Evolutionary conservation across 2,329 filamentous ascomycete genomes (phyloP).

Genomic region (Coniosporium tulheliwenetii): DNA sequence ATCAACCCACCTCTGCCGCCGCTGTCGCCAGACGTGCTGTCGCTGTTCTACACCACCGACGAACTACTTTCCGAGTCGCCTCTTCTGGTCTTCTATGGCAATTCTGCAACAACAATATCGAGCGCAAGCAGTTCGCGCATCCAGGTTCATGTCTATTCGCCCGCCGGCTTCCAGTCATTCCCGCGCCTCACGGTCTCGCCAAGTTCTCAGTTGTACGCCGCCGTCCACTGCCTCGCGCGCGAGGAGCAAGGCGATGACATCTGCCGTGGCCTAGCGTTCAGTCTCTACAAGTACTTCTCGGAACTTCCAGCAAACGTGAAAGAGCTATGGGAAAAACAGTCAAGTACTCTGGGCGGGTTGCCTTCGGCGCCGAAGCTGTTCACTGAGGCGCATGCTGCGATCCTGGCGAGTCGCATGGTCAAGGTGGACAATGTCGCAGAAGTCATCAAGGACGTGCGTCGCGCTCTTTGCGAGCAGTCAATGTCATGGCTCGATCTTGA

Average conservation of each 20-base stretch:
- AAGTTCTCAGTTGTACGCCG: constrained; percentile 78
- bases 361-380: constrained; percentile 58
- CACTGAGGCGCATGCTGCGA: constrained; percentile 81
- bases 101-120: constrained; percentile 77
- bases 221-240: constrained; percentile 76
- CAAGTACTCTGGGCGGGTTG: constrained; percentile 37
- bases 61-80: constrained; percentile 66
- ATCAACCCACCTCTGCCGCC: constrained; percentile 59
- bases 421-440: constrained; percentile 63
- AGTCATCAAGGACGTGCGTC: constrained; percentile 56
- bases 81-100: constrained; percentile 80
- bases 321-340: constrained; percentile 44
- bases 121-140: constrained; percentile 83
- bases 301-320: constrained; percentile 71
- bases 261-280: constrained; percentile 80
- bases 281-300: constrained; percentile 83
- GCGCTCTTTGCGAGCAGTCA: constrained; percentile 65
- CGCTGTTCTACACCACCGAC: constrained; percentile 81
- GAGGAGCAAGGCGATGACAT: constrained; percentile 94
- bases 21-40: constrained; percentile 66
- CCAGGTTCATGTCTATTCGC: constrained; percentile 81
- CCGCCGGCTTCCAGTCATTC: constrained; percentile 79
- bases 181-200: constrained; percentile 85
- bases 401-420: constrained; percentile 72
- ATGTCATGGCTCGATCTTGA: constrained; percentile 79